Base-by-base conservation (phyloP, 176 grass and related monocot species). In the Secale cereale region DNA sequence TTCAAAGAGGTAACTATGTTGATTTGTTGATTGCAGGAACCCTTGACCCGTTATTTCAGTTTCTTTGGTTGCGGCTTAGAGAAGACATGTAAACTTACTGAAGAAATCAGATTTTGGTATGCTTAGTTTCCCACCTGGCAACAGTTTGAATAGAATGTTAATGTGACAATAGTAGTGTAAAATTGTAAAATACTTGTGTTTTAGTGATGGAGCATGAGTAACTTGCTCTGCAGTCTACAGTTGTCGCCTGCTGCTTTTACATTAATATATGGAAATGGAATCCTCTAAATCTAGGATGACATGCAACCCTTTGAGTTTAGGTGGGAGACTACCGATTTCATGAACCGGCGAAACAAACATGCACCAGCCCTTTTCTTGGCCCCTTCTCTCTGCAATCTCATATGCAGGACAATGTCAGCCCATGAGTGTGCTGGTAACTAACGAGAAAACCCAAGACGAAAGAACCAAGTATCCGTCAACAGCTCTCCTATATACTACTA, bases 61-160 rank as follows among this genome's bases (percentile, higher is more conserved):
- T 77, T 83, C 54, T 66, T 80, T 84, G 69, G 39, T 68, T 87
- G 85, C 31, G 85, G 85, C 81, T 85, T 85, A 85, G 85, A 84
- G 40, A 79, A 84, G 85, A 80, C 52, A 3, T 91, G 81, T 87
- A 87, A 87, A 85, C 87, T 63, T 87, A 91, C 52, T 76, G 68
- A 85, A 91, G 89, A 81, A 60, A 75, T 85, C 63, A 77, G 81
- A 87, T 87, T 87, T 91, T 84, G 89, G 81, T 87, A 85, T 77
- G 85, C 63, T 70, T 81, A 87, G 77, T 27, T 70, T 69, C 59
- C 40, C 52, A 19, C 62, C 69, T 17, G n/a, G 37, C 50, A 52
- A 59, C 25, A 27, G 40, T 84, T 79, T 85, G 39, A 77, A 85
- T 85, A 91, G 81, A 75, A 85, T 84, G 77, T 71, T 81, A 46